Evolutionary conservation across 2,329 filamentous ascomycete species (phyloP).

Genomic region (Colletotrichum orbiculare): DNA sequence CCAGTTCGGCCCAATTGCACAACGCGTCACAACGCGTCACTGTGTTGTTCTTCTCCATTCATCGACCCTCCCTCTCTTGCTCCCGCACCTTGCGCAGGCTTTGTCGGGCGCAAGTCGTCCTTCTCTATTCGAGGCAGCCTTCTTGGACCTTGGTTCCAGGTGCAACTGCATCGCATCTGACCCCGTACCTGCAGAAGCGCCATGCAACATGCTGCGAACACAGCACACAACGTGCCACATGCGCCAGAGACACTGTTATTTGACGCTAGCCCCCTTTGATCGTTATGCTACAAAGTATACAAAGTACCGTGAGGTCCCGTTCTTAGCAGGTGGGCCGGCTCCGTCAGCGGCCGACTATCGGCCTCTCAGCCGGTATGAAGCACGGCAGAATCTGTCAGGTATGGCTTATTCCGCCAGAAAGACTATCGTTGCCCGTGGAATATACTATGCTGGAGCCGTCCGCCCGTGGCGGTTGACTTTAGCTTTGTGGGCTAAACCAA

Average conservation of each 20-base stretch:
- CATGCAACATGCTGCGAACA: slow-evolving; percentile 29
- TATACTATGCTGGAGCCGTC: too few species aligned
- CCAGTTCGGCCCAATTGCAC: slow-evolving; percentile 10
- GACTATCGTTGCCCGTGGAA: background rate
- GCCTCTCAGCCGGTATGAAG: background rate
- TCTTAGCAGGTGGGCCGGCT: slow-evolving; percentile 19
- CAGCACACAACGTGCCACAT: slow-evolving; percentile 25
- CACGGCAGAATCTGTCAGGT: background rate
- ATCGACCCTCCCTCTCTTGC: slow-evolving; percentile 27
- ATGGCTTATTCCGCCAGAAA: background rate
- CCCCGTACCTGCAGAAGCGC: slow-evolving; percentile 42
- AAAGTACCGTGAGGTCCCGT: slow-evolving; percentile 3
- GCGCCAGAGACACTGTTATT: slow-evolving; percentile 29
- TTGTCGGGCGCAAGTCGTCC: too few species aligned
- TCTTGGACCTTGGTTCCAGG: slow-evolving; percentile 11
- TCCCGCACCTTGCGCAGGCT: slow-evolving; percentile 14
- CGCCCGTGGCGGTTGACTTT: background rate
- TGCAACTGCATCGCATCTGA: slow-evolving; percentile 23
- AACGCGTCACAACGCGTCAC: background rate
- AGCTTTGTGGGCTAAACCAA: background rate
- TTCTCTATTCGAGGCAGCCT: background rate
- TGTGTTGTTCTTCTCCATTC: slow-evolving; percentile 23
- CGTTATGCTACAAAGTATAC: background rate
- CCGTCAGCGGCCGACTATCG: slow-evolving; percentile 16
- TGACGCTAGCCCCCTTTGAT: slow-evolving; percentile 28